Percentiles rank a stretch among this genome's conserved stretches.
These are phyloP conservation scores for Russula lepida DNA, from an alignment of 768 basidiomycete genomes.

Conservation along the genomic window DNA sequence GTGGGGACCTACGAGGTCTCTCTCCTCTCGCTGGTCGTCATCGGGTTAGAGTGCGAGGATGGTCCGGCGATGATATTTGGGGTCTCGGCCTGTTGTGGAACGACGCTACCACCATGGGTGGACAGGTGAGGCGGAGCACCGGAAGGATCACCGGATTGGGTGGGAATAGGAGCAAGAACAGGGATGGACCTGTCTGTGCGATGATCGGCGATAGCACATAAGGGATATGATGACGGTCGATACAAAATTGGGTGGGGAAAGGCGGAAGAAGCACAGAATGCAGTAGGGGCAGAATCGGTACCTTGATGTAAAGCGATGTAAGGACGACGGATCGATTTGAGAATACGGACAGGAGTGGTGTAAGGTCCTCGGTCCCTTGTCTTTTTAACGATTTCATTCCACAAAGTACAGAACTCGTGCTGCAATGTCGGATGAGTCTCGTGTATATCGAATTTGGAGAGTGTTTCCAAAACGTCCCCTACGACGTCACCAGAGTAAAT, in stretches of 20 bases:
- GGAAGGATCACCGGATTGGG: too few species aligned
- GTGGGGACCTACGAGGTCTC: too few species aligned
- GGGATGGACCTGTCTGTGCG: too few species aligned
- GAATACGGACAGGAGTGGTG: not conserved
- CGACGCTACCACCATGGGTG: too few species aligned
- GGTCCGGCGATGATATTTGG: too few species aligned
- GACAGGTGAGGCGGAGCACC: too few species aligned
- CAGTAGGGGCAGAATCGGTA: not conserved
- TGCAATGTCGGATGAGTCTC: not conserved
- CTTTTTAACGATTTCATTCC: not conserved
- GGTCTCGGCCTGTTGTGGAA: too few species aligned
- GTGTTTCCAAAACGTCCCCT: not conserved
- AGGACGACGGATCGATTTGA: not conserved
- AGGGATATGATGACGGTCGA: not conserved
- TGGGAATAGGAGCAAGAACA: too few species aligned
- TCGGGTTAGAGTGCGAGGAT: too few species aligned
- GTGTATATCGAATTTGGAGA: not conserved
- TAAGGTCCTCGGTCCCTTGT: not conserved
- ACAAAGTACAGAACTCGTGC: not conserved
- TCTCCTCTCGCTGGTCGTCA: too few species aligned
- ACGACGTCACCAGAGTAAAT: fast-evolving
- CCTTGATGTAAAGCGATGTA: not conserved
- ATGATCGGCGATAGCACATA: not conserved
- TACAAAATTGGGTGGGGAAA: not conserved
- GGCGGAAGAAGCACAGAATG: not conserved